Conservation (phyloP, 768 basidiomycete genomes). For the Mycena maculata region DNA sequence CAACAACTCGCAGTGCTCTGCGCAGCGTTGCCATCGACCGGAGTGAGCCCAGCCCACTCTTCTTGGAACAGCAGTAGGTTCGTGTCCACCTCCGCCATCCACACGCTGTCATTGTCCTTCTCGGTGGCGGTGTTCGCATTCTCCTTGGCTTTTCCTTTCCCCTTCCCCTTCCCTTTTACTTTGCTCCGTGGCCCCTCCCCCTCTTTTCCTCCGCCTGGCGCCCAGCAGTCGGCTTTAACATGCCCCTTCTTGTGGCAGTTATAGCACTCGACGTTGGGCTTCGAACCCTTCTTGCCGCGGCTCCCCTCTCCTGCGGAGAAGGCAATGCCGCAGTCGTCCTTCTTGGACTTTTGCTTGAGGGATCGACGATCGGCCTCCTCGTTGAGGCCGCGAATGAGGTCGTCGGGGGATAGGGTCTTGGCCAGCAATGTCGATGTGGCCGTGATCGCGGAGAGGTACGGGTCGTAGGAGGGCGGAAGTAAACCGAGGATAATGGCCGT, state of each 20-base stretch:
- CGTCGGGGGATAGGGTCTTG: conserved; percentile 27
- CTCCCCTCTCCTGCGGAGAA: no score
- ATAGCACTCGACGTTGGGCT: conserved; percentile 31
- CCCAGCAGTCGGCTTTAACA: conserved; percentile 31
- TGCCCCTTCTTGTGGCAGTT: conserved; percentile 40
- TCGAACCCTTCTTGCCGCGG: no score
- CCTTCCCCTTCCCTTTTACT: conserved; percentile 13
- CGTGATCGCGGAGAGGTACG: conserved; percentile 36
- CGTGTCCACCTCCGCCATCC: no score
- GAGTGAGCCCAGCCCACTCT: neutral
- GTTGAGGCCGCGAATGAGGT: conserved; percentile 32
- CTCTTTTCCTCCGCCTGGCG: no score
- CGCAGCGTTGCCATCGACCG: neutral
- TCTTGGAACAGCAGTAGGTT: no score
- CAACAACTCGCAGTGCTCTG: neutral
- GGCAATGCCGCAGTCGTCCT: neutral
- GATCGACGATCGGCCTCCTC: no score
- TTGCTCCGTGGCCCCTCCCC: no score
- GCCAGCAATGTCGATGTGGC: conserved; percentile 26
- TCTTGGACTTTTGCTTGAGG: no score
- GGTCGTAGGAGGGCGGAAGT: conserved; percentile 38
- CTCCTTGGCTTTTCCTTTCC: conserved; percentile 3
- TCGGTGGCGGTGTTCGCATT: conserved; percentile 21
- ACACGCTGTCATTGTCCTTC: conserved; percentile 11
- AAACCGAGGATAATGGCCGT: no score